These are phyloP conservation scores for Psilocybe cubensis DNA, from an alignment of 768 basidiomycete genomes.

Conservation along the genomic window DNA sequence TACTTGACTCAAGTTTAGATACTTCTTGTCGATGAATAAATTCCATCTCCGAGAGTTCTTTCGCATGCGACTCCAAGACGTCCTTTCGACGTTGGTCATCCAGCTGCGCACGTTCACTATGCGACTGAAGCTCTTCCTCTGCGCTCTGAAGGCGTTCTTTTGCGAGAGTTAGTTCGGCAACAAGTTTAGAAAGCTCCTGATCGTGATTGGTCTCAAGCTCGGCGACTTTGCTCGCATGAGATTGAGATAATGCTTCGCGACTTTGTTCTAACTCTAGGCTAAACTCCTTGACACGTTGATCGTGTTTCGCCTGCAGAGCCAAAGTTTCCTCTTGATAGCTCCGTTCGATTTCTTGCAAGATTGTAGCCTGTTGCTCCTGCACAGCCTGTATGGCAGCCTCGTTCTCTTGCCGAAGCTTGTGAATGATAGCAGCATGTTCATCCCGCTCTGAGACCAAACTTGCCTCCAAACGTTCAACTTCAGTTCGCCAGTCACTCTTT, in stretches of 20 bases:
- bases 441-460: constrained; percentile 49
- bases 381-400: constrained; percentile 50
- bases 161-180: constrained; percentile 40
- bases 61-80: constrained; percentile 14
- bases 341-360: constrained; percentile 58
- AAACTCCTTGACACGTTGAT: constrained; percentile 37
- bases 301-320: constrained; percentile 51
- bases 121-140: constrained; percentile 35
- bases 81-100: constrained; percentile 6
- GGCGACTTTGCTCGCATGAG: constrained; percentile 44
- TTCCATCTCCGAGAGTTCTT: constrained; percentile 24
- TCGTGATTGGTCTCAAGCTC: constrained; percentile 52
- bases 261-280: constrained; percentile 29
- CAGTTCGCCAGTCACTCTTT: constrained; percentile 55
- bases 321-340: constrained; percentile 60
- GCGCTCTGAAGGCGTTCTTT: constrained; percentile 38
- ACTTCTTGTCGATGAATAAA: constrained; percentile 54
- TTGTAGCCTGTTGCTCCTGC: constrained; percentile 57
- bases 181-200: constrained; percentile 43
- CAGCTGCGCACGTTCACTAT: constrained; percentile 8
- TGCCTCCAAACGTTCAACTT: constrained; percentile 51
- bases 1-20: constrained; percentile 37
- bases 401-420: constrained; percentile 46
- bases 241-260: constrained; percentile 32
- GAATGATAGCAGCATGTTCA: constrained; percentile 36